Conservation (phyloP, 1,284 basidiomycete genomes). For the Mycena citricolor region DNA sequence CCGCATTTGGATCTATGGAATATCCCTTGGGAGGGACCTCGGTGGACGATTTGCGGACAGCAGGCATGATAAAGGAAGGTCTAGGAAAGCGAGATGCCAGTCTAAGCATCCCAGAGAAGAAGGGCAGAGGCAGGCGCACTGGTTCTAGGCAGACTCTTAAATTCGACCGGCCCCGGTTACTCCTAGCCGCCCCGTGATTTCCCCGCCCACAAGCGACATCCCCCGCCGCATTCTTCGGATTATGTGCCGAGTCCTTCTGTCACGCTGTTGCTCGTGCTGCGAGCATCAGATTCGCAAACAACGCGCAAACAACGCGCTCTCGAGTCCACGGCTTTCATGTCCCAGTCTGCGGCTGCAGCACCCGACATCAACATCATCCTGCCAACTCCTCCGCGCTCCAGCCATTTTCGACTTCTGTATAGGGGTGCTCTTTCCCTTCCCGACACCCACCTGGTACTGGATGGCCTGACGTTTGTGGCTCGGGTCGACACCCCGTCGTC, state of each 20-base stretch:
- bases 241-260: no score
- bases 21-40: conserved; percentile 27
- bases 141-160: no score
- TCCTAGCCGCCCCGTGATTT: no score
- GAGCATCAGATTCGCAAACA: no score
- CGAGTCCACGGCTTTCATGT: no score
- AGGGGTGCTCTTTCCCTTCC: conserved; percentile 73
- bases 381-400: conserved; percentile 16
- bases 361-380: conserved; percentile 14
- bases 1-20: conserved; percentile 42
- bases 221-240: no score
- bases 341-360: no score
- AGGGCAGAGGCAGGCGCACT: no score
- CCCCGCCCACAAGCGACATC: no score
- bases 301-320: no score
- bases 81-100: conserved; percentile 15
- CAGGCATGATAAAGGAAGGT: conserved; percentile 17
- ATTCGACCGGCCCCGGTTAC: no score
- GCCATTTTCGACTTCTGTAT: conserved; percentile 57
- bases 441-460: conserved; percentile 68
- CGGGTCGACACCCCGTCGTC: conserved; percentile 42
- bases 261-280: no score
- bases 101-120: conserved; percentile 20
- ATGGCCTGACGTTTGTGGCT: conserved; percentile 69
- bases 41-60: conserved; percentile 15